Percentiles rank a stretch among this genome's conserved stretches.
Conservation (phyloP, 2,329 filamentous ascomycete genomes). For the Bretziella fagacearum region DNA sequence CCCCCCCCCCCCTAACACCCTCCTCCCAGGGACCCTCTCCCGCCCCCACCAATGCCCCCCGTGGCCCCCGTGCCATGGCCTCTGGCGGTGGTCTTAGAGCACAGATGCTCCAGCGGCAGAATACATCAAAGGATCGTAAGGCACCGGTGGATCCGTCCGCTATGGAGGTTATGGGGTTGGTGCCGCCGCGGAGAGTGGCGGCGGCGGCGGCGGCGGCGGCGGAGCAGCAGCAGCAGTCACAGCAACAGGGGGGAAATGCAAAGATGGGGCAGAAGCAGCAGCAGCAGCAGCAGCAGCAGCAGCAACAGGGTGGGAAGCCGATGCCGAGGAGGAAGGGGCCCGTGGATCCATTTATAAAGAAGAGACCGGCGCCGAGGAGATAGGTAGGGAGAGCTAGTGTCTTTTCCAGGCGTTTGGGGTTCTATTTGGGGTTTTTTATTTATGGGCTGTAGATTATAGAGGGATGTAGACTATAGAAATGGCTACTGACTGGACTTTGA, state of each 20-base stretch:
- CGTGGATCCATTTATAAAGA: slow-evolving; percentile 30
- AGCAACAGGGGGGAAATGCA: neutral
- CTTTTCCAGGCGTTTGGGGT: neutral
- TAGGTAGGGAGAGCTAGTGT: neutral
- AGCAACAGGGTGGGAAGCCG: slow-evolving; percentile 8
- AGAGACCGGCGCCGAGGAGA: slow-evolving; percentile 19
- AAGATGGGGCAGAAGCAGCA: neutral
- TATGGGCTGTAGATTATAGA: neutral
- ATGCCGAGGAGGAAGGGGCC: slow-evolving; percentile 24
- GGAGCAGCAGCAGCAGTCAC: slow-evolving; percentile 3
- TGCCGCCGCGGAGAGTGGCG: slow-evolving; percentile 28
- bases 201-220: slow-evolving; percentile 16
- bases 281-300: slow-evolving; percentile 2
- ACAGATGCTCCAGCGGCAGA: slow-evolving; percentile 20
- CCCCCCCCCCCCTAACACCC: no score
- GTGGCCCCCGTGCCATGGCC: neutral
- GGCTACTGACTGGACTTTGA: no score
- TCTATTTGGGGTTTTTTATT: neutral
- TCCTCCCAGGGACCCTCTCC: neutral
- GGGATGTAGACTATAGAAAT: neutral
- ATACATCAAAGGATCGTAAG: neutral
- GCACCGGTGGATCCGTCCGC: slow-evolving; percentile 30
- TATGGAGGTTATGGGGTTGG: slow-evolving; percentile 34
- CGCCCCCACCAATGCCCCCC: slow-evolving; percentile 1
- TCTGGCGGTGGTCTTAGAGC: slow-evolving; percentile 14